A percentile compares a stretch with the other conserved stretches of the same genome.
These are phyloP conservation scores for Phaeoacremonium minimum DNA, from an alignment of 2,329 filamentous ascomycete genomes.

Conservation along the genomic window DNA sequence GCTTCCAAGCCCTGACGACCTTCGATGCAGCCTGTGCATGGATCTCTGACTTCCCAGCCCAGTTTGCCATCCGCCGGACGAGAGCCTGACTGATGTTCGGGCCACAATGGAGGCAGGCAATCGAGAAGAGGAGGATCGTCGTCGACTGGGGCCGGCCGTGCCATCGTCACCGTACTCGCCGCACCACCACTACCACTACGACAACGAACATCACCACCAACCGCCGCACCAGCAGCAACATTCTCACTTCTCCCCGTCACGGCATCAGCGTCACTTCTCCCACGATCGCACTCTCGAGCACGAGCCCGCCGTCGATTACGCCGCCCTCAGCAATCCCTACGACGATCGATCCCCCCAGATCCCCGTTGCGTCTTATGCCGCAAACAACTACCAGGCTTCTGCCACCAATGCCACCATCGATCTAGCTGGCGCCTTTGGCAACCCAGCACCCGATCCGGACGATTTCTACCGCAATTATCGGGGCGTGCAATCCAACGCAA, in stretches of 20 bases:
- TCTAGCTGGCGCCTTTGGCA: conserved; percentile 18
- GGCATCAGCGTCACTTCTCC: conserved; percentile 16
- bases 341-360: conserved; percentile 12
- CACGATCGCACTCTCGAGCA: conserved; percentile 10
- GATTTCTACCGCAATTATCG: conserved; percentile 51
- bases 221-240: conserved; percentile 17
- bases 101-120: conserved; percentile 43
- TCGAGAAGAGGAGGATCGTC: conserved; percentile 36
- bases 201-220: conserved; percentile 18
- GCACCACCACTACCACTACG: conserved; percentile 19
- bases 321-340: not conserved
- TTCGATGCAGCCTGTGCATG: conserved; percentile 31
- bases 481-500: conserved; percentile 28
- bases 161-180: conserved; percentile 22
- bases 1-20: conserved; percentile 30
- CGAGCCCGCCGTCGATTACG: not conserved
- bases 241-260: conserved; percentile 10
- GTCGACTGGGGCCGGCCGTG: conserved; percentile 22
- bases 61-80: not conserved
- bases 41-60: conserved; percentile 28
- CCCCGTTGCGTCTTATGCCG: conserved; percentile 28
- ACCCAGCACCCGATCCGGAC: conserved; percentile 39
- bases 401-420: conserved; percentile 28
- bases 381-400: conserved; percentile 29
- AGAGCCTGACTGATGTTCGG: conserved; percentile 27